Percentiles rank a stretch among this genome's conserved stretches.
phyloP scores from a whole-genome alignment of 768 basidiomycete genomes.

The Hemileccinum rubropunctum region DNA sequence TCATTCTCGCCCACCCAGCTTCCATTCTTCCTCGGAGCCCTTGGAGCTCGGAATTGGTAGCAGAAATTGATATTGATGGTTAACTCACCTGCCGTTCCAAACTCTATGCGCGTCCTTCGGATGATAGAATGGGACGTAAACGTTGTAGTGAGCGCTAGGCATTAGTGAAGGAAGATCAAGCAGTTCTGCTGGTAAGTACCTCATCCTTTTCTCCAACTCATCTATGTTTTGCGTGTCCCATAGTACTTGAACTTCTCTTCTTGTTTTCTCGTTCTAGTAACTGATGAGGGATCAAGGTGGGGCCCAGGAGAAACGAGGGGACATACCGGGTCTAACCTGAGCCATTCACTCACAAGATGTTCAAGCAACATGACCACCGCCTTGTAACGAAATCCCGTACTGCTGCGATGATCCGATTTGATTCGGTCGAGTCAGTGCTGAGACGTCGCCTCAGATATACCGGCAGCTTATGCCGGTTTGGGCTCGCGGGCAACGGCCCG shows the following conservation, averaged over 20 bases:
- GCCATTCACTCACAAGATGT: slow-evolving; percentile 49
- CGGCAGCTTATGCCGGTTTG: no score
- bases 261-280: slow-evolving; percentile 38
- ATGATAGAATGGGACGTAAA: not conserved
- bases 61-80: not conserved
- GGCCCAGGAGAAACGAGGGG: not conserved
- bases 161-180: not conserved
- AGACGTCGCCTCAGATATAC: no score
- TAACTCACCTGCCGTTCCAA: slow-evolving; percentile 77
- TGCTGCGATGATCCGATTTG: not conserved
- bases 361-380: slow-evolving; percentile 27
- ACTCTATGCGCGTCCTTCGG: slow-evolving; percentile 68
- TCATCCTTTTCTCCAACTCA: slow-evolving; percentile 43
- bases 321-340: slow-evolving; percentile 46
- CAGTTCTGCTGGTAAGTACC: slow-evolving; percentile 22
- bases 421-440: not conserved
- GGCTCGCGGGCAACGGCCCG: no score
- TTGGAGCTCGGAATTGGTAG: slow-evolving; percentile 23
- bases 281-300: not conserved
- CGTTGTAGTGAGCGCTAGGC: not conserved
- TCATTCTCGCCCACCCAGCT: slow-evolving; percentile 90
- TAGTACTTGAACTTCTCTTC: slow-evolving; percentile 34
- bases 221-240: slow-evolving; percentile 26
- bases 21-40: slow-evolving; percentile 83
- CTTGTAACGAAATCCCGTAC: not conserved